A percentile compares a stretch with the other conserved stretches of the same genome.
Conservation (phyloP, 768 basidiomycete genomes). For the Scleroderma bovista region DNA sequence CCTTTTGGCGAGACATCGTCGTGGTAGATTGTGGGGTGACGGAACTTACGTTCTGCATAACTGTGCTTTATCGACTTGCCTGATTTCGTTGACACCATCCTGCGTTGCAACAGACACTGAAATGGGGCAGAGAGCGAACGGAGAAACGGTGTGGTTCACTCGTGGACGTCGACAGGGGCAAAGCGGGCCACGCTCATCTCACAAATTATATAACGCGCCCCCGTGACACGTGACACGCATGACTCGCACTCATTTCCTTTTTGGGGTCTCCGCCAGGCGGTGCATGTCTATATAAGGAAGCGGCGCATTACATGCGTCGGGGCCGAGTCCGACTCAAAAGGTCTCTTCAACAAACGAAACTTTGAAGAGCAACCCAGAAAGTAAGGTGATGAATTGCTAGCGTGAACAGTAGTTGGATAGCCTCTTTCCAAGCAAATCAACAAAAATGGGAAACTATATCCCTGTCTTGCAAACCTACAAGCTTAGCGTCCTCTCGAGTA, state of each 20-base stretch:
- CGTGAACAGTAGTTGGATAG: too few relatives aligned
- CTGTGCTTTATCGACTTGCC: conserved; percentile 29
- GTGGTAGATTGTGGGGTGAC: neutral
- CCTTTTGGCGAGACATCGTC: neutral
- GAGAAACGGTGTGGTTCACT: conserved; percentile 4
- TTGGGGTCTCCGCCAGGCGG: too few relatives aligned
- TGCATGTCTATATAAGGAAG: neutral
- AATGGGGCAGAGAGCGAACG: too few relatives aligned
- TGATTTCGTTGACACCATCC: conserved; percentile 29
- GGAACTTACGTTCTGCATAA: conserved; percentile 39
- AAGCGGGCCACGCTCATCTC: conserved; percentile 1
- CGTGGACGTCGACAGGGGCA: conserved; percentile 7
- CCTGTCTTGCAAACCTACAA: too few relatives aligned
- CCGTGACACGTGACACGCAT: conserved; percentile 5
- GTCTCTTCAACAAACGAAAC: too few relatives aligned
- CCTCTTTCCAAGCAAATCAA: too few relatives aligned
- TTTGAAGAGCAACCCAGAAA: too few relatives aligned
- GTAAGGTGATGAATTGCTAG: too few relatives aligned
- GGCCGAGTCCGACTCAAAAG: too few relatives aligned
- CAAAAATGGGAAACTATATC: too few relatives aligned
- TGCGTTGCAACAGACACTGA: neutral
- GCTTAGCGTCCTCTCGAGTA: conserved; percentile 21
- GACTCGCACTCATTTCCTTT: neutral
- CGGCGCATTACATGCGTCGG: too few relatives aligned
- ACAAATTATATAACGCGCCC: conserved; percentile 4